phyloP scores from a whole-genome alignment of 306 rosid genomes.

The Castanea crenata region DNA sequence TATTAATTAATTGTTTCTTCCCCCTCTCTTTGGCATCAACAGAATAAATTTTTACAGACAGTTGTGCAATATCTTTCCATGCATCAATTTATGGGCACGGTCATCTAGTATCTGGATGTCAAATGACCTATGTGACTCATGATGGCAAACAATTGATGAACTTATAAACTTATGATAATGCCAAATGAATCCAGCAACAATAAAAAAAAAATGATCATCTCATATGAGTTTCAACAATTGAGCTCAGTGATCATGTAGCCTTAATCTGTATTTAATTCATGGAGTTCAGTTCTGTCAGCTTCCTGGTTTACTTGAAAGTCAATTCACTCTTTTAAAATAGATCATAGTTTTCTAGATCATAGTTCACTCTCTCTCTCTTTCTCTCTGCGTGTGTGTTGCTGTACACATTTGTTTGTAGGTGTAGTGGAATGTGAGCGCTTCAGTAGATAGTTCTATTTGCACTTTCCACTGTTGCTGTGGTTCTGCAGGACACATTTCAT shows the following conservation, averaged over 20 bases:
- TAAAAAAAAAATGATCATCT: no score
- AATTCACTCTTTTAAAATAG: not conserved
- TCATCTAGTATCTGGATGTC: not conserved
- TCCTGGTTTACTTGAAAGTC: not conserved
- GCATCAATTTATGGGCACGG: not conserved
- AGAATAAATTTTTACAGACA: not conserved
- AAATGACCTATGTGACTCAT: not conserved
- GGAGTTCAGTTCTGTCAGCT: not conserved
- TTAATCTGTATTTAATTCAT: not conserved
- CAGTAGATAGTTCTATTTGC: not conserved
- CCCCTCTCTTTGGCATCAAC: slow-evolving; percentile 7
- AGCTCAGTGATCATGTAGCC: not conserved
- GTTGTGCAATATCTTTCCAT: not conserved
- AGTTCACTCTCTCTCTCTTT: no score
- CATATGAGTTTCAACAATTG: not conserved
- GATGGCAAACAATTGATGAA: not conserved
- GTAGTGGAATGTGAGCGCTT: not conserved
- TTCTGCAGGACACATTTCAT: not conserved
- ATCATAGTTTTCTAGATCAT: not conserved
- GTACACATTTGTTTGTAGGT: not conserved
- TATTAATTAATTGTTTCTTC: not conserved
- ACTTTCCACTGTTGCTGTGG: not conserved
- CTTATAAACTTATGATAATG: not conserved
- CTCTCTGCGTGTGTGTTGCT: not conserved
- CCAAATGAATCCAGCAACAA: not conserved